Conservation (phyloP, 768 basidiomycete genomes). For the Ramaria rubella region DNA sequence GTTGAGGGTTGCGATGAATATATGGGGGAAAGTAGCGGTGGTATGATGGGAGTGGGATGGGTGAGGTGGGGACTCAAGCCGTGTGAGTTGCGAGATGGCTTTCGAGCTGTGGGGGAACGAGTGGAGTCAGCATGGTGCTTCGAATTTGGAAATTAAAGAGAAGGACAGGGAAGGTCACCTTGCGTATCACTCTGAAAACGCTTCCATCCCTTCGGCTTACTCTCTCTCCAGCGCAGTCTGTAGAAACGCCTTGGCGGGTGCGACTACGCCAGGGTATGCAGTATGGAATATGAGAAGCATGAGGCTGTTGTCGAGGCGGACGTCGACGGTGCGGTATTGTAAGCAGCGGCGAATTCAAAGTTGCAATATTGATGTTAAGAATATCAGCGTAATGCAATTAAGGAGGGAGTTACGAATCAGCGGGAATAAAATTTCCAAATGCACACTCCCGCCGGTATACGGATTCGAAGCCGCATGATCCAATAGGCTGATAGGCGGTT, state of each 20-base stretch:
- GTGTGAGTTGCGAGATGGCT: constrained; percentile 78
- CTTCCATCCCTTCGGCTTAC: constrained; percentile 58
- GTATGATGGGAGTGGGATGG: constrained; percentile 17
- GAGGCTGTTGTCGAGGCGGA: constrained; percentile 73
- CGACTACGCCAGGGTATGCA: constrained; percentile 76
- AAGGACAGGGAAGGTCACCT: constrained; percentile 39
- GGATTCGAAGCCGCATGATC: constrained; percentile 7
- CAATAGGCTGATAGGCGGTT: background rate
- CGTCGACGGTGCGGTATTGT: constrained; percentile 71
- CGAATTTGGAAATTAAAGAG: background rate
- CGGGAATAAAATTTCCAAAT: background rate
- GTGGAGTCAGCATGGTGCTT: background rate
- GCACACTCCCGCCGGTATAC: background rate
- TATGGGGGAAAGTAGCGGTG: constrained; percentile 18
- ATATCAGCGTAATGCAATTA: background rate
- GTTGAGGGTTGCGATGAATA: constrained; percentile 73
- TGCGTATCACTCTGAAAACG: constrained; percentile 73
- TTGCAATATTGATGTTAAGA: too few relatives aligned
- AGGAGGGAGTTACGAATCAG: background rate
- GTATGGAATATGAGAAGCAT: constrained; percentile 74
- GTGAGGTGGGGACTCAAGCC: constrained; percentile 6
- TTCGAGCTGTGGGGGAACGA: constrained; percentile 57
- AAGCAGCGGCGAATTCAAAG: constrained; percentile 15
- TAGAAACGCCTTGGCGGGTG: constrained; percentile 78
- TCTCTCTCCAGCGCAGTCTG: constrained; percentile 82